Conservation (phyloP, 352 stramenopile species). For the Phytophthora pisi region DNA sequence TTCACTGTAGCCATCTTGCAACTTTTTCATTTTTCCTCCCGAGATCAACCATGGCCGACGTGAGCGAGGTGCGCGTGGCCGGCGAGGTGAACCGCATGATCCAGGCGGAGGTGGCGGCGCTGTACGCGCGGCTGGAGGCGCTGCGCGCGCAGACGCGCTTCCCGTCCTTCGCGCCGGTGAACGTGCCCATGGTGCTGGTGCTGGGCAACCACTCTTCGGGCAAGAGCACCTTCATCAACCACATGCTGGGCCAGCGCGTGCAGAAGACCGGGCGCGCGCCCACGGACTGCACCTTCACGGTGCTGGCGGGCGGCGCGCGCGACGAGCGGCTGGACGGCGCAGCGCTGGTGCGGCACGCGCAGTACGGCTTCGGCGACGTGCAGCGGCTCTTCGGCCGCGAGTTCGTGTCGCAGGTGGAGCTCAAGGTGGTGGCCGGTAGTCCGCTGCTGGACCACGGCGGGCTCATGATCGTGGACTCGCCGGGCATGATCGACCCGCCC, state of each 20-base stretch:
- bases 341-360: constrained; percentile 69
- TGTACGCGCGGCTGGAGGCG: constrained; percentile 75
- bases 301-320: constrained; percentile 68
- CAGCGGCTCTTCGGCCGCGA: constrained; percentile 77
- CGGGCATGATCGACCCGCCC: constrained; percentile 88
- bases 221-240: constrained; percentile 90
- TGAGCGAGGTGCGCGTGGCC: constrained; percentile 46
- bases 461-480: constrained; percentile 88
- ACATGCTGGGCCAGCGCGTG: constrained; percentile 84
- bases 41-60: constrained; percentile 1
- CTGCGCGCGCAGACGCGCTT: constrained; percentile 74
- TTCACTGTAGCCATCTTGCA: neutral
- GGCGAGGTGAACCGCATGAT: constrained; percentile 89
- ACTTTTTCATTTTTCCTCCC: neutral
- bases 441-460: constrained; percentile 75
- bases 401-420: constrained; percentile 87
- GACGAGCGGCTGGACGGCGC: constrained; percentile 80
- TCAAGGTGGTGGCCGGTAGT: constrained; percentile 79
- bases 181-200: constrained; percentile 84
- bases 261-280: constrained; percentile 85
- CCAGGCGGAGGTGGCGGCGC: constrained; percentile 66
- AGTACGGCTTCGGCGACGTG: constrained; percentile 85
- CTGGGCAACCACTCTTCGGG: constrained; percentile 87
- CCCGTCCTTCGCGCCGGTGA: constrained; percentile 80
- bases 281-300: constrained; percentile 87